Base-by-base conservation (phyloP, 1,139 yeast genomes). In the Candida glucosophila region DNA sequence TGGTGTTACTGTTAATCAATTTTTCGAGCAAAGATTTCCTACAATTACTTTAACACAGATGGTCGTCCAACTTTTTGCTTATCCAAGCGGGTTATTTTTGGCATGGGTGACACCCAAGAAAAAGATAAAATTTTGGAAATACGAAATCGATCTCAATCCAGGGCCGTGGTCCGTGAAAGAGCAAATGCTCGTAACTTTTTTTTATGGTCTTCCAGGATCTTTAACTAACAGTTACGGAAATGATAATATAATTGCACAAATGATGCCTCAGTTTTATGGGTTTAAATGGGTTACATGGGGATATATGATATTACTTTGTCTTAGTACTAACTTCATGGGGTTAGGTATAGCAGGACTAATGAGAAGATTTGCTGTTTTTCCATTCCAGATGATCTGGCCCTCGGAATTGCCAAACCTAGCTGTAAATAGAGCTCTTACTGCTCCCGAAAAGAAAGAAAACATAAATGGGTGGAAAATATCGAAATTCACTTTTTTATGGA, bases 311-410 rank as follows among this genome's bases (percentile, higher is more conserved):
- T 44, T 70, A 27, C 47, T 76, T 23, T 58, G 67, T 4, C 39
- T 73, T 20, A 58, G 77, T 3, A 64, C 78, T 4, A 76, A 74
- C 41, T 66, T 64, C 34, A 44, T 77, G 41, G 83, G 85, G 14
- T 67, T 73, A 37, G 78, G 79, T 2, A 60, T 74, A 40, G 77
- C 81, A 19, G 80, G 83, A 30, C 40, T 77, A 13, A 48, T 73
- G 48, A 61, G 81, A 40, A 62, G 61, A 29, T 61, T 75, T 35
- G 64, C 69, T 9, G 62, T 76, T 12, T 74, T 75, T 40, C 81
- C 82, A 13, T 51, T 59, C 12, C 58, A 61, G 29, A 58, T 73
- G 22, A 45, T 73, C 28, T 75, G 80, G 77, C 80, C 80, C 28
- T 76, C 81, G 6, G 17, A 10, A 49, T 74, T 34, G 70, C 71